Conservation (phyloP, 148 eudicot species). For the Talinum fruticosum region DNA sequence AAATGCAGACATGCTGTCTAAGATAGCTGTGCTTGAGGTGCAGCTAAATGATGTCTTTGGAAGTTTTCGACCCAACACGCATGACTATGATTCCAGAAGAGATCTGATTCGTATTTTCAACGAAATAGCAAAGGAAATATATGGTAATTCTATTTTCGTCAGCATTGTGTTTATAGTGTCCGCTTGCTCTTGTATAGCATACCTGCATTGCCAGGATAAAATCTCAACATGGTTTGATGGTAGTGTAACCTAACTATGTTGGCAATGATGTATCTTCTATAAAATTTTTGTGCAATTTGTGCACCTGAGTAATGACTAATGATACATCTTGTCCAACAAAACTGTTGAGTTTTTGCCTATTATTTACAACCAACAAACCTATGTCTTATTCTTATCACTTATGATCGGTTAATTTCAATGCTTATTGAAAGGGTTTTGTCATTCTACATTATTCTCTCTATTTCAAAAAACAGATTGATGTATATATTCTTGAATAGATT, state of each 20-base stretch:
- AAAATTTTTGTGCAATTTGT: not conserved
- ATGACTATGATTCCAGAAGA: slow-evolving; percentile 58
- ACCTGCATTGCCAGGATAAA: not conserved
- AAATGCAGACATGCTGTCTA: slow-evolving; percentile 28
- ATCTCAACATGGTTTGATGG: not conserved
- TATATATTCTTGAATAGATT: too few species aligned
- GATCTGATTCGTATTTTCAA: slow-evolving; percentile 69
- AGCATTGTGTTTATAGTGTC: not conserved
- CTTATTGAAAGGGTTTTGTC: not conserved
- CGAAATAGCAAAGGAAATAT: slow-evolving; percentile 69
- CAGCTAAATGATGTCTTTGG: slow-evolving; percentile 49
- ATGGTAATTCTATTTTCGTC: slow-evolving; percentile 42
- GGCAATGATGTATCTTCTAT: not conserved
- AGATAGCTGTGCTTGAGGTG: slow-evolving; percentile 37
- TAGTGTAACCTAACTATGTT: not conserved
- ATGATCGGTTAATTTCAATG: not conserved
- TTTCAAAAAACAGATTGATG: too few species aligned
- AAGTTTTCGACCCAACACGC: slow-evolving; percentile 44
- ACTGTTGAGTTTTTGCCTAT: not conserved
- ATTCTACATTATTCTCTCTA: not conserved
- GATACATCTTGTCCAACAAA: not conserved
- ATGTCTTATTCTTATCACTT: not conserved
- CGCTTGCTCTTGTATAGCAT: not conserved
- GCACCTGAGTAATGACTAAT: not conserved
- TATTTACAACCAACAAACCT: not conserved